These are phyloP conservation scores for Citrullus mucosospermus DNA, from an alignment of 306 rosid genomes.

Conservation along the genomic window DNA sequence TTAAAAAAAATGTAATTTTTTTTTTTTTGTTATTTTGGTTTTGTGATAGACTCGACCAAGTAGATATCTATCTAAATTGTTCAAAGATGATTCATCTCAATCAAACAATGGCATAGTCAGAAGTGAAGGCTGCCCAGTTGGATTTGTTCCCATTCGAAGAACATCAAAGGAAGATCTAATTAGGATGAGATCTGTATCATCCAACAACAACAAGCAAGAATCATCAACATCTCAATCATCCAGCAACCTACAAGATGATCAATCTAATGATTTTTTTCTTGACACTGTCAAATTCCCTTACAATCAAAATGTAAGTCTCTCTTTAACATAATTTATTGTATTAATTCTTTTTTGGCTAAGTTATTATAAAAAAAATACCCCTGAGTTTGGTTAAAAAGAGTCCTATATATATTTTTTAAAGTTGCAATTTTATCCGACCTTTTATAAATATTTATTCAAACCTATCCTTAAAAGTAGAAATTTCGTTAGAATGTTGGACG, in stretches of 20 bases:
- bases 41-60: neutral
- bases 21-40: neutral
- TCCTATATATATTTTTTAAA: no score
- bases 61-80: neutral
- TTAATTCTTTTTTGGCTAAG: no score
- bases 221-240: neutral
- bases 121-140: neutral
- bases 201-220: neutral
- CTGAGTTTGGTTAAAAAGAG: no score
- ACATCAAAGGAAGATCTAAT: neutral
- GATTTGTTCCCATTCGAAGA: constrained; percentile 17
- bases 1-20: no score
- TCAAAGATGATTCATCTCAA: neutral
- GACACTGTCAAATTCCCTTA: neutral
- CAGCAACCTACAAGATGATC: neutral
- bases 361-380: no score
- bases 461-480: no score
- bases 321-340: neutral
- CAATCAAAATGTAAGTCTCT: neutral
- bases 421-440: no score
- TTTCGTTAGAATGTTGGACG: no score
- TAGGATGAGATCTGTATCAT: neutral
- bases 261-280: no score
- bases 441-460: no score
- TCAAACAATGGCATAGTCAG: neutral